Percentiles rank a stretch among this genome's conserved stretches.
Conservation (phyloP, 495 filamentous ascomycete genomes). For the Aspergillus asperescens region DNA sequence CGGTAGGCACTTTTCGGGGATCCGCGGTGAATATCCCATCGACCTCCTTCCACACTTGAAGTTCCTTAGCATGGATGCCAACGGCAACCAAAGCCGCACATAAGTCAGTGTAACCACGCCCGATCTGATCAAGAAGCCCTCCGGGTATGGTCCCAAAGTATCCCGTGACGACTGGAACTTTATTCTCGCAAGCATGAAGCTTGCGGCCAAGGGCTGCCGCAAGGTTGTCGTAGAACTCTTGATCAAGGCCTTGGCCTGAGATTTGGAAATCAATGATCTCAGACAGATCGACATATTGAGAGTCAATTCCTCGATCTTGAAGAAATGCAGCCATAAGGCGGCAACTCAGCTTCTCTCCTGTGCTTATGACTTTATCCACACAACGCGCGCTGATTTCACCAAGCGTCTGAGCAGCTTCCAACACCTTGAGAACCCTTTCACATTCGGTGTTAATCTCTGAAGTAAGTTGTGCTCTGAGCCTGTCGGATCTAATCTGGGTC, state of each 20-base stretch:
- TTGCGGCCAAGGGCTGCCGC: slow-evolving; percentile 59
- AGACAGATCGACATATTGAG: slow-evolving; percentile 81
- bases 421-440: slow-evolving; percentile 50
- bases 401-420: slow-evolving; percentile 55
- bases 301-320: slow-evolving; percentile 68
- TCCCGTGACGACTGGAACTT: slow-evolving; percentile 73
- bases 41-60: slow-evolving; percentile 93
- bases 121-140: slow-evolving; percentile 70
- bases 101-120: slow-evolving; percentile 85
- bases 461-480: slow-evolving; percentile 53
- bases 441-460: slow-evolving; percentile 71
- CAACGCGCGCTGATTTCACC: slow-evolving; percentile 72
- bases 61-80: slow-evolving; percentile 67
- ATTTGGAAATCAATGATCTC: slow-evolving; percentile 64
- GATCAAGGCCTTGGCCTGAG: slow-evolving; percentile 56
- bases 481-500: slow-evolving; percentile 52
- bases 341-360: slow-evolving; percentile 91
- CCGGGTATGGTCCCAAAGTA: slow-evolving; percentile 87
- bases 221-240: slow-evolving; percentile 74
- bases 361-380: slow-evolving; percentile 85
- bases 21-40: slow-evolving; percentile 89
- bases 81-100: slow-evolving; percentile 81
- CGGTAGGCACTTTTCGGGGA: slow-evolving; percentile 81
- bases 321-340: slow-evolving; percentile 78
- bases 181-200: slow-evolving; percentile 61